Evolutionary conservation across 2,329 filamentous ascomycete genomes (phyloP), one percentile per base, ranked within the genome.

Genomic region (Fonsecaea multimorphosa): DNA sequence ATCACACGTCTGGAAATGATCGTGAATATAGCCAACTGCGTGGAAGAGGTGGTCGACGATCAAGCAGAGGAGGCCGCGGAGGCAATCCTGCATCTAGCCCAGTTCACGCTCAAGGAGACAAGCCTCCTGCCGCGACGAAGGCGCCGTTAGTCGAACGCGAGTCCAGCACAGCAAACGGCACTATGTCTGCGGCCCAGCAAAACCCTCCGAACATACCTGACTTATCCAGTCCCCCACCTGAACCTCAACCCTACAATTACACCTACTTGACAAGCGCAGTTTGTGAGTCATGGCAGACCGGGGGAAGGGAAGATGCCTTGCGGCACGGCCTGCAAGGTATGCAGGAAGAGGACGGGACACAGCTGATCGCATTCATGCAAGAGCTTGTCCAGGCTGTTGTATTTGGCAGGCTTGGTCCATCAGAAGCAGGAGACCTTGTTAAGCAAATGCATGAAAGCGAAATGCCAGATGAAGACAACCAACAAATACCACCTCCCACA

Each of bases 371-470:
- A 14, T 81, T 97, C 24, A 92, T 93, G 71, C 92, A 97, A 79
- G 95, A 99, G 76, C 85, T 97, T 40, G 86, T 95, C 38, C 88
- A 89, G 67, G 88, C 91, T 36, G 88, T 89, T 19, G 79, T 96
- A 12, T 89, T 92, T 73, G 85, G 84, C 49, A 86, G 88, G 56
- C 78, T 97, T 53, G 82, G 85, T 44, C 83, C 91, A 1, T 76
- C 78, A 5, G 90, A 93, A 72, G 89, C 91, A 55, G 94, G 93
- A 29, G 80, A 79, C 22, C 85, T 88, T 63, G 84, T 97, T 64
- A 90, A 89, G 73, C 87, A 93, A 58, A 53, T 67, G 51, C 62
- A 68, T 32, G 54, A 63, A 12, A 62, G 36, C 49, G 68, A 68
- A 29, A 38, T 57, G 27, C 32, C 49, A n/a, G 54, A 55, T 11